Evolutionary conservation across 306 rosid genomes (phyloP), one percentile per base, ranked within the genome.

Genomic region (Malus sylvestris): DNA sequence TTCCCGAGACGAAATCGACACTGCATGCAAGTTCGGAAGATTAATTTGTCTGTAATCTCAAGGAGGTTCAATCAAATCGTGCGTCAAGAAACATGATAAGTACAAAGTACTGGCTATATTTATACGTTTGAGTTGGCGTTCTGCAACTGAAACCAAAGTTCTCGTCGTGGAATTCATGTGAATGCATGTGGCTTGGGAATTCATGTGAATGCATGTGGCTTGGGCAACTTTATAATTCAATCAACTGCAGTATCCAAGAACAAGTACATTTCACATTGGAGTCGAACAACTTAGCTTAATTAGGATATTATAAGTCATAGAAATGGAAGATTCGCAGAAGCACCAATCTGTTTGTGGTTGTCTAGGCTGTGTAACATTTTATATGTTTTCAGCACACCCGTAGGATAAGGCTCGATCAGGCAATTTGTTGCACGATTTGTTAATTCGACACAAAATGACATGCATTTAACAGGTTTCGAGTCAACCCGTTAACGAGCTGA

Each of bases 401-500:
- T 30, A 40, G 22, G 68, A 29, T 27, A 61, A 14, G 66, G 35
- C 10, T 7, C 9, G 42, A 10, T 7, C 0, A 6, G 3, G 18
- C 1, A 49, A 49, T 14, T 49, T 4, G 2, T 49, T 14, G 18
- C 19, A 15, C 6, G 1, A 49, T 1, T 14, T 2, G 3, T 14
- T 49, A 49, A 14, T 49, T 16, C 0, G 8, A 49, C 18, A 49
- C 0, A 2, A 49, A 49, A 49, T 49, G 1, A 49, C 3, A 14
- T 18, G 13, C 15, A 49, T 32, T 2, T 15, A 49, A 14, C 0
- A 15, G 0, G 1, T 49, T 49, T 49, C 0, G 2, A 2, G 18
- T 49, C 2, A 49, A 49, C 3, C 1, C 0, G 0, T 49, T 49
- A 49, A 49, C 1, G 1, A 15, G 8, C 1, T 0, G 1, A 6